phyloP scores from a whole-genome alignment of 1,284 basidiomycete genomes.

The Fomitopsis betulina region DNA sequence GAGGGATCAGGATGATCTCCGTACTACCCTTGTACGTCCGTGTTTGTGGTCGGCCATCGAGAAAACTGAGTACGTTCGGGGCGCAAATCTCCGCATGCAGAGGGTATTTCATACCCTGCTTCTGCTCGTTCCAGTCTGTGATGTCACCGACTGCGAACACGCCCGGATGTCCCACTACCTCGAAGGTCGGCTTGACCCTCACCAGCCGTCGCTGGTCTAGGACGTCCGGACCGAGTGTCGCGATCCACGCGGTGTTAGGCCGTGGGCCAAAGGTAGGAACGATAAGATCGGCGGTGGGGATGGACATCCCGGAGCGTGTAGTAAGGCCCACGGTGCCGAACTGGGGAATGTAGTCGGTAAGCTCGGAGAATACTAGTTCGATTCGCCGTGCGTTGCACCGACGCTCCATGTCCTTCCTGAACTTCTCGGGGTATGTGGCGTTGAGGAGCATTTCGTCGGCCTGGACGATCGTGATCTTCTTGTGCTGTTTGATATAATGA shows the following conservation, averaged over 20 bases:
- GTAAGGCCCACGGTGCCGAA: conserved; percentile 30
- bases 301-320: conserved; percentile 47
- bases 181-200: conserved; percentile 47
- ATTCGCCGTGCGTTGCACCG: conserved; percentile 41
- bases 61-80: conserved; percentile 41
- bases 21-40: conserved; percentile 45
- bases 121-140: conserved; percentile 55
- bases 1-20: conserved; percentile 53
- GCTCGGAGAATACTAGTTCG: conserved; percentile 52
- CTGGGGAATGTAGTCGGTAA: conserved; percentile 40
- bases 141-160: conserved; percentile 61
- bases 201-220: conserved; percentile 41
- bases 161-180: conserved; percentile 39
- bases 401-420: conserved; percentile 43
- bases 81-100: conserved; percentile 40
- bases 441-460: conserved; percentile 50
- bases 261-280: conserved; percentile 46
- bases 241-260: conserved; percentile 48
- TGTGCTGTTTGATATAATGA: conserved; percentile 33
- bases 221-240: conserved; percentile 36
- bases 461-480: conserved; percentile 65
- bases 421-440: conserved; percentile 48
- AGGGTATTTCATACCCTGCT: conserved; percentile 46
- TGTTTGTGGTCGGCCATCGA: conserved; percentile 30
- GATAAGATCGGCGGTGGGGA: conserved; percentile 53